Evolutionary conservation across 2,329 filamentous ascomycete species (phyloP), one percentile per base, ranked within the genome.

Genomic region (Epichloe glyceriae): DNA sequence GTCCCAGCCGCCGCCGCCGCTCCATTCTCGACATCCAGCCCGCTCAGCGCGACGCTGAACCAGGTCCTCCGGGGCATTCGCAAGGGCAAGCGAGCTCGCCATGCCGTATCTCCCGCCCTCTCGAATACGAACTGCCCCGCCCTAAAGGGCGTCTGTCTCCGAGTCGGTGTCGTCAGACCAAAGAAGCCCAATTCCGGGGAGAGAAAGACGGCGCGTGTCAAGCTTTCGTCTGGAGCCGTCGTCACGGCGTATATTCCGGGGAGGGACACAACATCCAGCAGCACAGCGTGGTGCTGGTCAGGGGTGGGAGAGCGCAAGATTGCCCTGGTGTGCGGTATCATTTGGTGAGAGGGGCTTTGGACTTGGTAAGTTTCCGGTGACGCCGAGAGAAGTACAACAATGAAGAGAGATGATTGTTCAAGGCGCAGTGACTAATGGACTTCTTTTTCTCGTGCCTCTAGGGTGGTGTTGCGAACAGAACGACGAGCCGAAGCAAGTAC

Each of bases 161-260:
- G 94, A 66, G 93, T 97, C 54, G 89, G 88, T 62, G 87, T 90
- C 60, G 89, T 86, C 60, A 89, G 93, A 63, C 93, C 93, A 51
- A 98, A 98, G 82, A 98, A 98, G 72, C 93, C 93, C 57, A 98
- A 98, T 70, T 98, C 93, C 30, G 93, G 90, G 51, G 89, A 97
- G 76, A 78, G 93, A 56, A 98, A 98, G 75, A 93, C 88, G 52
- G 91, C 91, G 3, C 88, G 91, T 74, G 85, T 98, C 19, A 78
- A 90, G 59, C 73, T 98, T 65, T 93, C 86, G 53, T 90, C 81
- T 56, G 93, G 93, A 50, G 88, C 83, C 64, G 79, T 94, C 53
- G 76, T 98, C 55, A 95, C 88, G 53, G 88, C 87, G 26, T 97
- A 96, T 73, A 96, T 98, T 63, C 90, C 35, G 93, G 93, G 49